phyloP scores from a whole-genome alignment of 2,329 filamentous ascomycete species.

The Phaeosphaeriaceae sp. region DNA sequence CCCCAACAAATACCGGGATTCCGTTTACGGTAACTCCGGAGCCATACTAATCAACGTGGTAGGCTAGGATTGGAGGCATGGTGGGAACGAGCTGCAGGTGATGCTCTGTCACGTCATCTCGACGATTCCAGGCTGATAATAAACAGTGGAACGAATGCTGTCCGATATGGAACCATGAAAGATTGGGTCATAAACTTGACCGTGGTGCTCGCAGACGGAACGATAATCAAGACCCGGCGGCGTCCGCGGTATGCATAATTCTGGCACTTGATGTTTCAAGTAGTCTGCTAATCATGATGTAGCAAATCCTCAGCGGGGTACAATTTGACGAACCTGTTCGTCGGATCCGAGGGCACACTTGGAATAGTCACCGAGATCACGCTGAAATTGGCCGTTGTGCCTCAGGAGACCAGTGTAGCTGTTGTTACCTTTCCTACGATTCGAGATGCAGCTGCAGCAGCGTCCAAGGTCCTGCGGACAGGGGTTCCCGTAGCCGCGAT shows the following conservation, averaged over 20 bases:
- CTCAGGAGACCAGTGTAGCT: slow-evolving; percentile 78
- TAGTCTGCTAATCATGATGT: neutral
- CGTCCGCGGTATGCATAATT: slow-evolving; percentile 64
- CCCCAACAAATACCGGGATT: slow-evolving; percentile 15
- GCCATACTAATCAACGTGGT: slow-evolving; percentile 26
- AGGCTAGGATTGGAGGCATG: slow-evolving; percentile 83
- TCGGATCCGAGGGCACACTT: slow-evolving; percentile 82
- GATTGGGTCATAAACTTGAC: slow-evolving; percentile 87
- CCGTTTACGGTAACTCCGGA: slow-evolving; percentile 21
- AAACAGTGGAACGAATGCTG: slow-evolving; percentile 76
- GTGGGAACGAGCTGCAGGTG: slow-evolving; percentile 73
- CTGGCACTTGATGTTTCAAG: neutral
- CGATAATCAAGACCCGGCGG: slow-evolving; percentile 78
- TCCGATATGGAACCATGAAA: slow-evolving; percentile 85
- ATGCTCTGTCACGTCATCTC: slow-evolving; percentile 4
- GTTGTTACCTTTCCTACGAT: slow-evolving; percentile 82
- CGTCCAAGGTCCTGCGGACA: slow-evolving; percentile 77
- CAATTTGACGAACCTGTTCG: slow-evolving; percentile 80
- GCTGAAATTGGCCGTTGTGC: slow-evolving; percentile 78
- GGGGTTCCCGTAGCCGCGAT: slow-evolving; percentile 78
- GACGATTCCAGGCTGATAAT: neutral
- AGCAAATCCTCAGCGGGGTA: slow-evolving; percentile 82
- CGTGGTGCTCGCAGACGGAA: slow-evolving; percentile 80
- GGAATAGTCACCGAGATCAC: slow-evolving; percentile 85
- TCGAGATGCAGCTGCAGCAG: slow-evolving; percentile 76